These are phyloP conservation scores for Lepiota subincarnata DNA, from an alignment of 768 basidiomycete genomes.

Conservation along the genomic window DNA sequence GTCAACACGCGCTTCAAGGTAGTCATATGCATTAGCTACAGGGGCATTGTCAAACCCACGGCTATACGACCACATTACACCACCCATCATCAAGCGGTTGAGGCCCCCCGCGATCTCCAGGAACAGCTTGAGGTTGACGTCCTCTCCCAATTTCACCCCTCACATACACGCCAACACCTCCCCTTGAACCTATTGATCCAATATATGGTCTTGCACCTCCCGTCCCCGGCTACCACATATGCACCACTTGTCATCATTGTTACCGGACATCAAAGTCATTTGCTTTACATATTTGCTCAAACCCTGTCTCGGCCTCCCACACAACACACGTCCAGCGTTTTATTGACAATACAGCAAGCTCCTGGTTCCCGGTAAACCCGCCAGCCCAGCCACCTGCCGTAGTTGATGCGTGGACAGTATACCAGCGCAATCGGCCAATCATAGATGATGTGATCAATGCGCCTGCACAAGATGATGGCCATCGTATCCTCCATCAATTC, in stretches of 20 bases:
- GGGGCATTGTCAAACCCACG: background rate
- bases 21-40: no score
- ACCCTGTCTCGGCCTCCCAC: background rate
- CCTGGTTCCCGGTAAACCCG: background rate
- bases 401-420: background rate
- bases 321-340: conserved; percentile 4
- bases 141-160: no score
- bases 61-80: conserved; percentile 4
- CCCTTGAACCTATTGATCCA: background rate
- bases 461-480: background rate
- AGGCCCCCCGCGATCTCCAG: no score
- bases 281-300: background rate
- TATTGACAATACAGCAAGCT: background rate
- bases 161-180: background rate
- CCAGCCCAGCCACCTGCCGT: background rate
- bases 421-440: background rate
- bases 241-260: conserved; percentile 6
- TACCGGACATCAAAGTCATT: background rate
- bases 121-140: no score
- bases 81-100: background rate
- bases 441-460: no score
- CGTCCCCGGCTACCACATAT: background rate
- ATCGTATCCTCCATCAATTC: conserved; percentile 11
- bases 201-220: background rate
- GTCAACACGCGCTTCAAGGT: background rate